Conservation (phyloP, 2,329 filamentous ascomycete species). For the Arthroderma uncinatum region DNA sequence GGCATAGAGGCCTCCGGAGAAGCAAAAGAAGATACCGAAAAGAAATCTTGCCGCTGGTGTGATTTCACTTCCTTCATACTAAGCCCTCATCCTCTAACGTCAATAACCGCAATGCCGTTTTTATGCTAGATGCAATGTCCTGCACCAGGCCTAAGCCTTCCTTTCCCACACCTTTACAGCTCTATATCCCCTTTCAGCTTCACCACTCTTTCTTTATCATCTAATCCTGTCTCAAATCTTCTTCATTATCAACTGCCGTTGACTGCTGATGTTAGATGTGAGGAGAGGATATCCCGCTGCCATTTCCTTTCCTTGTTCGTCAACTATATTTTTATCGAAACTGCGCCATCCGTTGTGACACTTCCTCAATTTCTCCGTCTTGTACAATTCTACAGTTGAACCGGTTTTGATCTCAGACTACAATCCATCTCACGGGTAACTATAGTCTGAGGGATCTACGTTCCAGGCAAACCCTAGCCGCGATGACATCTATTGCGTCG, state of each 20-base stretch:
- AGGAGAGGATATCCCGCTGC: not conserved
- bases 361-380: not conserved
- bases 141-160: slow-evolving; percentile 13
- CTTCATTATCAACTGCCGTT: not conserved
- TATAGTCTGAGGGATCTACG: not conserved
- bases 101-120: slow-evolving; percentile 14
- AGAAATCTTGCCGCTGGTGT: not conserved
- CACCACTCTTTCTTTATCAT: slow-evolving; percentile 1
- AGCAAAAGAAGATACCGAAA: not conserved
- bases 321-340: slow-evolving; percentile 7
- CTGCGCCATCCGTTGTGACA: slow-evolving; percentile 4
- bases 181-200: slow-evolving; percentile 5
- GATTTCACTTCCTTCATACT: not conserved
- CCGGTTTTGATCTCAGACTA: not conserved
- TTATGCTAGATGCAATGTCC: slow-evolving; percentile 11
- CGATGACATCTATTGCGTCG: slow-evolving; percentile 54
- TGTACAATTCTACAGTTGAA: slow-evolving; percentile 2
- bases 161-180: not conserved
- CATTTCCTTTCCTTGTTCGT: not conserved
- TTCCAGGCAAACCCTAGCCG: not conserved
- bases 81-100: slow-evolving; percentile 7
- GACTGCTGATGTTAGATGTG: not conserved
- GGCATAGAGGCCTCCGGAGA: slow-evolving; percentile 3
- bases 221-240: not conserved
- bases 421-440: not conserved